A percentile compares a stretch with the other conserved stretches of the same genome.
Conservation (phyloP, 176 grass and related monocot genomes). For the Avena eriantha region DNA sequence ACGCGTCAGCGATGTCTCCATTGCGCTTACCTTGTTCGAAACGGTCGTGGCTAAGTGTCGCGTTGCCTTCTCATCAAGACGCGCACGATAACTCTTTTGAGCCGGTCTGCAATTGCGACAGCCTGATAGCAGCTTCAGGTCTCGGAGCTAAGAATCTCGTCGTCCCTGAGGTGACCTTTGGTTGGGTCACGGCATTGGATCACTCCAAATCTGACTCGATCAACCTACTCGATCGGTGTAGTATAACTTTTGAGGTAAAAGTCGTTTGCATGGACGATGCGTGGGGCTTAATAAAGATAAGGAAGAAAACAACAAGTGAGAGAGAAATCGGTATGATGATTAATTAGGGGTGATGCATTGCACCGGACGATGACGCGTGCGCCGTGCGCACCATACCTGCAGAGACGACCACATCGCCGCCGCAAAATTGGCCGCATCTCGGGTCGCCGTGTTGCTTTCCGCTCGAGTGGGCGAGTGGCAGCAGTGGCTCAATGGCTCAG, state of each 20-base stretch:
- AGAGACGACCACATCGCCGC: not conserved
- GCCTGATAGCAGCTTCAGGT: conserved; percentile 18
- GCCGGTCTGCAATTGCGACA: conserved; percentile 27
- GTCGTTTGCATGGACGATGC: not conserved
- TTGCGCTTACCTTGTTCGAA: conserved; percentile 7
- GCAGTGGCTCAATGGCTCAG: not conserved
- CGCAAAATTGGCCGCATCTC: not conserved
- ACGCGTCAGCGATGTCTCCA: not conserved
- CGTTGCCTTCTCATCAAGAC: conserved; percentile 40
- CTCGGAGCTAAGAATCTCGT: conserved; percentile 6
- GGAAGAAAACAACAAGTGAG: not conserved
- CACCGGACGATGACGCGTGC: not conserved
- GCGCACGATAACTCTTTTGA: conserved; percentile 36
- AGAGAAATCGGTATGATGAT: not conserved
- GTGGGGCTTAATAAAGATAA: not conserved
- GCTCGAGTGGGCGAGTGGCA: not conserved
- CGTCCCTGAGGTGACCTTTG: not conserved
- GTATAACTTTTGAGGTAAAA: not conserved
- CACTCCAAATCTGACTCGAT: not conserved
- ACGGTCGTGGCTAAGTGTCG: conserved; percentile 34
- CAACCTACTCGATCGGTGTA: not conserved
- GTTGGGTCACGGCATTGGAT: not conserved
- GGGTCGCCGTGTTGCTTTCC: conserved; percentile 32
- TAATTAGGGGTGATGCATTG: not conserved
- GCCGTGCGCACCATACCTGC: not conserved